Percentiles rank a stretch among this genome's conserved stretches.
Conservation (phyloP, 2,329 filamentous ascomycete genomes). For the Venturia nashicola region DNA sequence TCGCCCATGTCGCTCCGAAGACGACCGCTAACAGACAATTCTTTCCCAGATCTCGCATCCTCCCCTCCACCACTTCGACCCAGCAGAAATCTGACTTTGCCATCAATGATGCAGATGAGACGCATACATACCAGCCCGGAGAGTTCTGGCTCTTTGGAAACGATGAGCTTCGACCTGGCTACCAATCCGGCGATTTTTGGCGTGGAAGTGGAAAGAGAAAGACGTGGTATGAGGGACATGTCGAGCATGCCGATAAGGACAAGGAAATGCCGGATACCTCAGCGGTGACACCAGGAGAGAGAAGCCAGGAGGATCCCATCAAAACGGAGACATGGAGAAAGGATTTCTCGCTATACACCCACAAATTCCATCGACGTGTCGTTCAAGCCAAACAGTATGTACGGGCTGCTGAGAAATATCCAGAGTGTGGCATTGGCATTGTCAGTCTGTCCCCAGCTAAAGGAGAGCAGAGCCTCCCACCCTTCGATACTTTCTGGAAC, state of each 20-base stretch:
- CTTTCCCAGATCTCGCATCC: slow-evolving; percentile 14
- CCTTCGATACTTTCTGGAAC: background rate
- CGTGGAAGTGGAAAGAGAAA: background rate
- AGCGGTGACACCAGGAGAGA: background rate
- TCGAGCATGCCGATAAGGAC: background rate
- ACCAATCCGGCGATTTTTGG: background rate
- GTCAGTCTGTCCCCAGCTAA: background rate
- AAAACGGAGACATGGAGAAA: background rate
- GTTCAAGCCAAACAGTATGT: background rate
- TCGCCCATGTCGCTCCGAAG: slow-evolving; percentile 7
- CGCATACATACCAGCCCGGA: background rate
- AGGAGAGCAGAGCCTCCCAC: background rate
- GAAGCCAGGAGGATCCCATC: background rate
- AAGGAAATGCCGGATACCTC: background rate
- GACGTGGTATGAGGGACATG: background rate
- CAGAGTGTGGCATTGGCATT: background rate
- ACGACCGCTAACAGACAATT: slow-evolving; percentile 12
- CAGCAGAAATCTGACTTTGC: too few species aligned
- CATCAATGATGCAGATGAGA: too few species aligned
- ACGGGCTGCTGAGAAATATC: slow-evolving; percentile 9
- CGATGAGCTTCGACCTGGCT: background rate
- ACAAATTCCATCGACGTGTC: slow-evolving; percentile 7
- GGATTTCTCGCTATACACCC: background rate
- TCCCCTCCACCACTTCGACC: slow-evolving; percentile 13
- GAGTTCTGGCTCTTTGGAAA: background rate